Conservation (phyloP, 108 stramenopile species). For the Cyclostephanos invisitatus region DNA sequence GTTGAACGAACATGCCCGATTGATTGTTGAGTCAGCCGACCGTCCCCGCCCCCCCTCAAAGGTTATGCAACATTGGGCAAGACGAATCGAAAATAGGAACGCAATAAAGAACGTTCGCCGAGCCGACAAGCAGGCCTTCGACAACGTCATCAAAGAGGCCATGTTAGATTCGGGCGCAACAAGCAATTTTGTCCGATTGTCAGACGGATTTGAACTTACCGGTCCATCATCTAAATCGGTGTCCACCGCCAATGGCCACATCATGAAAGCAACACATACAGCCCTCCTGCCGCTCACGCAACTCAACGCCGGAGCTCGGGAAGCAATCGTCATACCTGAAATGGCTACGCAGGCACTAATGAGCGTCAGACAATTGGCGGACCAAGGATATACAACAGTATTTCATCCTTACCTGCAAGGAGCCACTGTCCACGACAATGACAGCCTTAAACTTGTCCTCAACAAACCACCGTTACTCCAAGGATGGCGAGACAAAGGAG, state of each 20-base stretch:
- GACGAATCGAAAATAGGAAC: too few relatives aligned
- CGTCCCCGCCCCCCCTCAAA: too few relatives aligned
- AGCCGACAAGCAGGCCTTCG: too few relatives aligned
- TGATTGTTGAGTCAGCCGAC: too few relatives aligned
- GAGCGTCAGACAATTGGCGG: background rate
- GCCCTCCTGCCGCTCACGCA: too few relatives aligned
- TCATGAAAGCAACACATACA: background rate
- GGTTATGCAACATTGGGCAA: too few relatives aligned
- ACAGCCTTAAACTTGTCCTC: background rate
- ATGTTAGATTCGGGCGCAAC: background rate
- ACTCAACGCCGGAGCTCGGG: background rate
- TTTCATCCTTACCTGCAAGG: conserved; percentile 12
- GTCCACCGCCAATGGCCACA: background rate
- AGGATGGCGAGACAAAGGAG: conserved; percentile 1
- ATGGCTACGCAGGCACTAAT: background rate
- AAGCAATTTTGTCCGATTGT: background rate
- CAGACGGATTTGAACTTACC: background rate
- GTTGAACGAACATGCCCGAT: too few relatives aligned
- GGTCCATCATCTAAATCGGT: background rate
- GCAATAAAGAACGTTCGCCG: too few relatives aligned
- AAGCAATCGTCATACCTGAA: background rate
- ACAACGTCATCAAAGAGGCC: too few relatives aligned
- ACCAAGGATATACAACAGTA: conserved; percentile 1
- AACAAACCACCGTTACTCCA: conserved; percentile 1
- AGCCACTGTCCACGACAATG: background rate